phyloP scores from a whole-genome alignment of 1,139 yeast genomes.

The Kodamaea ohmeri region DNA sequence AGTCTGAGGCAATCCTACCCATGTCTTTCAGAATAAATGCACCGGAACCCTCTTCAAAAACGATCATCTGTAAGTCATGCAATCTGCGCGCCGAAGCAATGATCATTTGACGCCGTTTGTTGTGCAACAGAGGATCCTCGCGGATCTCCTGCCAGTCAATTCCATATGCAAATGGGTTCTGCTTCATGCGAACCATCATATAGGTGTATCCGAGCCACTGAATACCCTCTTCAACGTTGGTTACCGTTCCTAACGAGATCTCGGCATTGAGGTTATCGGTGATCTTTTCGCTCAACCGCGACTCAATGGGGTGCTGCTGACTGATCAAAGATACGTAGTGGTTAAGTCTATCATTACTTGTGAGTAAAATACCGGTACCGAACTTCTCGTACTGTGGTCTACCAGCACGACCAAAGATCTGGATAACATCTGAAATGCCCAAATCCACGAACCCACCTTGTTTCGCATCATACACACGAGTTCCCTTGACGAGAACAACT shows the following conservation, averaged over 20 bases:
- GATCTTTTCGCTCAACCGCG: constrained; percentile 69
- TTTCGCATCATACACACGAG: constrained; percentile 92
- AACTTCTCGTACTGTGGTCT: constrained; percentile 92
- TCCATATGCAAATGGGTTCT: constrained; percentile 93
- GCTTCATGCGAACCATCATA: constrained; percentile 89
- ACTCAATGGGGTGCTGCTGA: constrained; percentile 96
- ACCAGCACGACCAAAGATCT: constrained; percentile 99
- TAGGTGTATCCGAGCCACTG: constrained; percentile 97
- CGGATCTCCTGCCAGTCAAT: constrained; percentile 81
- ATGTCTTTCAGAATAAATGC: constrained; percentile 81
- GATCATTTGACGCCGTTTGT: constrained; percentile 72
- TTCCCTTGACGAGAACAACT: constrained; percentile 93
- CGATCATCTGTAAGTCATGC: constrained; percentile 87
- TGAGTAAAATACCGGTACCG: constrained; percentile 91
- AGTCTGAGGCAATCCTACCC: constrained; percentile 94
- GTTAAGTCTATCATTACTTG: constrained; percentile 76
- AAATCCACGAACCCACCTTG: constrained; percentile 92
- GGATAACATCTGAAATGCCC: constrained; percentile 95
- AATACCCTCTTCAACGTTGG: constrained; percentile 91
- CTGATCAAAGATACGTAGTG: constrained; percentile 84
- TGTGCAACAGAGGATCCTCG: constrained; percentile 78
- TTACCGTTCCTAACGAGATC: constrained; percentile 90
- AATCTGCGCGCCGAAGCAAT: constrained; percentile 76
- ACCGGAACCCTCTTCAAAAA: constrained; percentile 82
- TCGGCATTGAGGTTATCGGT: constrained; percentile 96